These are phyloP conservation scores for Paratinospora sagittata DNA, from an alignment of 164 flowering plant genomes.

Conservation along the genomic window DNA sequence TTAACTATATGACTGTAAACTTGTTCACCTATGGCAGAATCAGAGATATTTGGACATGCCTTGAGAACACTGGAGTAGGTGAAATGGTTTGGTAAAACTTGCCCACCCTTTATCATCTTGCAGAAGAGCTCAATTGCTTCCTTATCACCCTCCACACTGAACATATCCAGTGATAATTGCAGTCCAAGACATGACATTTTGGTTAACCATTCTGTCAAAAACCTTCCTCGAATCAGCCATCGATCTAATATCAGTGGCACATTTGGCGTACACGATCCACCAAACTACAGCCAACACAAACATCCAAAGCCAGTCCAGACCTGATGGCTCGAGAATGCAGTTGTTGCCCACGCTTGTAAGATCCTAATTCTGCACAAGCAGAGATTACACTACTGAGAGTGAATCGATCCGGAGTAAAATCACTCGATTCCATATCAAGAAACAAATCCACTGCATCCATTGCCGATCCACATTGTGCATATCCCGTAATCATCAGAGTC, in stretches of 20 bases:
- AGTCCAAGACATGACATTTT: constrained; percentile 91
- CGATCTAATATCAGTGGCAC: constrained; percentile 33
- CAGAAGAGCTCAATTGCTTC: constrained; percentile 58
- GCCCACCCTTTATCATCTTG: constrained; percentile 58
- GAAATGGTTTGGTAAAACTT: constrained; percentile 59
- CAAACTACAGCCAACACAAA: constrained; percentile 67
- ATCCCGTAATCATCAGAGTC: constrained; percentile 78
- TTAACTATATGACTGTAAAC: constrained; percentile 50
- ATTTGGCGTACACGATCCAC: constrained; percentile 82
- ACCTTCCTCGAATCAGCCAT: constrained; percentile 49
- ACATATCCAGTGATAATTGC: constrained; percentile 70
- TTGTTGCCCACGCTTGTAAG: constrained; percentile 48
- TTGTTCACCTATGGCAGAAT: constrained; percentile 48
- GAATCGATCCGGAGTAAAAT: constrained; percentile 49
- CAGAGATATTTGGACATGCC: constrained; percentile 64
- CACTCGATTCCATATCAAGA: constrained; percentile 51
- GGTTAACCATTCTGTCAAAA: constrained; percentile 57
- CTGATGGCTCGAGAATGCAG: constrained; percentile 50
- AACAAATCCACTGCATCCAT: constrained; percentile 48
- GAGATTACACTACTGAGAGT: constrained; percentile 58
- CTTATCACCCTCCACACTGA: constrained; percentile 45
- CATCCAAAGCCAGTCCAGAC: constrained; percentile 49
- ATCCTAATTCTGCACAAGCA: constrained; percentile 55
- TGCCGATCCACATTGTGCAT: constrained; percentile 48
- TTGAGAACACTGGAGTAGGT: constrained; percentile 69